phyloP scores from a whole-genome alignment of 306 rosid species.

The Cucurbita pepo region DNA sequence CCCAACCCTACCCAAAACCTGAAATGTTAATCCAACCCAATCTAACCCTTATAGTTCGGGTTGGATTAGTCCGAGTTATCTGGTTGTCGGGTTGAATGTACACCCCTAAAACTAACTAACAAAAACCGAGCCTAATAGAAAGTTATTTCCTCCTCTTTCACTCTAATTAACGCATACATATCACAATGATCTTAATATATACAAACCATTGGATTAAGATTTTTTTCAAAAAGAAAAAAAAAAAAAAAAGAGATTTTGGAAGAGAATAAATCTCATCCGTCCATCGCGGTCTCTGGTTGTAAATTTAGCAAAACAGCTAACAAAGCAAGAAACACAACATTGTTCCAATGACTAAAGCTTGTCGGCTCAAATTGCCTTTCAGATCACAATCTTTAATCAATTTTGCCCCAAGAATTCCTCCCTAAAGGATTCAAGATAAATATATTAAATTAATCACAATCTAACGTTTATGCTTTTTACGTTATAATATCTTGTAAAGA shows the following conservation, averaged over 20 bases:
- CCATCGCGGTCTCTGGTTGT: not conserved
- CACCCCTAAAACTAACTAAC: no score
- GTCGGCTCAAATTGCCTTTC: not conserved
- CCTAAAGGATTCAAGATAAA: not conserved
- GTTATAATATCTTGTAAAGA: no score
- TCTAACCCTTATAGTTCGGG: no score
- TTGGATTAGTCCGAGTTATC: no score
- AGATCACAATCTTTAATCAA: not conserved
- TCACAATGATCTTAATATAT: not conserved
- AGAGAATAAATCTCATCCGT: not conserved
- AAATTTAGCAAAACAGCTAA: not conserved
- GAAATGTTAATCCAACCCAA: no score
- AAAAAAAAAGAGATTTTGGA: not conserved
- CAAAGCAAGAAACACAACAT: not conserved
- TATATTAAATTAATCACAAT: not conserved
- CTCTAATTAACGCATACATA: no score
- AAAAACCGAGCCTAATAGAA: no score
- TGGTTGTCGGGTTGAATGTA: no score
- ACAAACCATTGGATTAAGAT: not conserved
- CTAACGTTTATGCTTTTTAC: no score
- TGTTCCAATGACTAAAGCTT: not conserved
- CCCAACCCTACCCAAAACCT: no score
- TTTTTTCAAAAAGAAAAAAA: no score
- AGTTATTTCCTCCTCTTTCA: no score
- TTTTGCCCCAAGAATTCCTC: not conserved